Base-by-base conservation (phyloP, 169 alveolate species). In the Eimeria praecox region DNA sequence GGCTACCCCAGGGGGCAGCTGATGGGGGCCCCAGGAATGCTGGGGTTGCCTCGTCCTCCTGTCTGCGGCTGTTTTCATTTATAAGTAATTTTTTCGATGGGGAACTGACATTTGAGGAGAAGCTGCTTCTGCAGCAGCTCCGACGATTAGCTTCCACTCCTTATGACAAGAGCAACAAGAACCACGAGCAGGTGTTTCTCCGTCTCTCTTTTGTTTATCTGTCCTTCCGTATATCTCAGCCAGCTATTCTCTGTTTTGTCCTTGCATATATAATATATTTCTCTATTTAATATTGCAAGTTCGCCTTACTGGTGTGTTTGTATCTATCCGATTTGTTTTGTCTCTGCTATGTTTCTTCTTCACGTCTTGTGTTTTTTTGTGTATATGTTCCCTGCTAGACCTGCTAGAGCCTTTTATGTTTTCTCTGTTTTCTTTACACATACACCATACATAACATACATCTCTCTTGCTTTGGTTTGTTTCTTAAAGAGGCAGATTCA, bases 41-140 rank as follows among this genome's bases (percentile, higher is more conserved):
- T 27, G 91, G 91, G 73, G 49, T 40, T 12, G 27, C 75, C 91
- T 46, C 91, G 3, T 75, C 85, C 85, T 83, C 91, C 64, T 83
- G 91, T 40, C 22, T 83, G 52, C 52, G 91, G 6, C 27, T 46
- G n/a, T 54, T 83, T 83, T 62, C 91, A 8, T 83, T 83, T 54
- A 10, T 83, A 33, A 83, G 59, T 20, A 83, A 83, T 54, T 33
- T 83, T 22, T 83, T 83, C 27, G 75, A 83, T 83, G 91, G 91
- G 49, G 91, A 83, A 14, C 6, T 83, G 91, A 83, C 66, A 16
- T 27, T 54, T 27, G 77, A 83, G 49, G 91, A 83, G 54, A 54
- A 83, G 77, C 75, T 83, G 52, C 75, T 46, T 27, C 59, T 83
- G 75, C 91, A 54, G 77, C 30, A 49, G 52, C 75, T 83, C 12